These are phyloP conservation scores for Podosphaera xanthii DNA, from an alignment of 2,329 filamentous ascomycete species.

Conservation along the genomic window DNA sequence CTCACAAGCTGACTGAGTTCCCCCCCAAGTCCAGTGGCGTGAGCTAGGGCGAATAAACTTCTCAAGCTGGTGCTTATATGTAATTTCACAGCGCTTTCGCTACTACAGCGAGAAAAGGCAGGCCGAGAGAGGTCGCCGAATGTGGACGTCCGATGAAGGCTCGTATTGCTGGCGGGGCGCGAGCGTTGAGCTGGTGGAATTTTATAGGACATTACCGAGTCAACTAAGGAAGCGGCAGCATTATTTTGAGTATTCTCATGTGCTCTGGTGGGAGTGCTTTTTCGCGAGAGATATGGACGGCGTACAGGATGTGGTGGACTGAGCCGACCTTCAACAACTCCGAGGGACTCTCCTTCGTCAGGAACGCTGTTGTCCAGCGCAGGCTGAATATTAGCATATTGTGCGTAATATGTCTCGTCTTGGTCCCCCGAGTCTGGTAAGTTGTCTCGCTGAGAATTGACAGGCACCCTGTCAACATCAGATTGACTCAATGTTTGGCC, in stretches of 20 bases:
- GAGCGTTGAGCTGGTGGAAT: neutral
- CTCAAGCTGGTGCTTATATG: conserved; percentile 44
- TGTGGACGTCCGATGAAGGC: neutral
- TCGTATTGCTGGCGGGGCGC: neutral
- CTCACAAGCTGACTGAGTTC: conserved; percentile 30
- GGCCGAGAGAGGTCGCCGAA: neutral
- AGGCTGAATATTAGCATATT: conserved; percentile 58
- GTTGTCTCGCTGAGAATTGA: conserved; percentile 16
- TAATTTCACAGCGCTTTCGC: conserved; percentile 3
- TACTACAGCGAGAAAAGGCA: neutral
- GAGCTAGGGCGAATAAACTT: conserved; percentile 45
- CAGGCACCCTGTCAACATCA: conserved; percentile 37
- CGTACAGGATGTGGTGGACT: conserved; percentile 14
- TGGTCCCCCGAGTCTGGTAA: conserved; percentile 16
- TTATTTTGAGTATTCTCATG: neutral
- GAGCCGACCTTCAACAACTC: conserved; percentile 22
- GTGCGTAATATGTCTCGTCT: conserved; percentile 53
- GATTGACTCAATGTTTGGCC: conserved; percentile 46
- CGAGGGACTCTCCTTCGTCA: conserved; percentile 33
- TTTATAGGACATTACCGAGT: neutral
- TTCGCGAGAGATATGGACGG: neutral
- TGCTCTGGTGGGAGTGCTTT: neutral
- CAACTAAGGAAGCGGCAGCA: neutral
- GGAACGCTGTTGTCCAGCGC: conserved; percentile 64
- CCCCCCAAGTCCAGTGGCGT: conserved; percentile 34